phyloP scores from a whole-genome alignment of 441 rosid genomes.

The Flueggea neowawraea region DNA sequence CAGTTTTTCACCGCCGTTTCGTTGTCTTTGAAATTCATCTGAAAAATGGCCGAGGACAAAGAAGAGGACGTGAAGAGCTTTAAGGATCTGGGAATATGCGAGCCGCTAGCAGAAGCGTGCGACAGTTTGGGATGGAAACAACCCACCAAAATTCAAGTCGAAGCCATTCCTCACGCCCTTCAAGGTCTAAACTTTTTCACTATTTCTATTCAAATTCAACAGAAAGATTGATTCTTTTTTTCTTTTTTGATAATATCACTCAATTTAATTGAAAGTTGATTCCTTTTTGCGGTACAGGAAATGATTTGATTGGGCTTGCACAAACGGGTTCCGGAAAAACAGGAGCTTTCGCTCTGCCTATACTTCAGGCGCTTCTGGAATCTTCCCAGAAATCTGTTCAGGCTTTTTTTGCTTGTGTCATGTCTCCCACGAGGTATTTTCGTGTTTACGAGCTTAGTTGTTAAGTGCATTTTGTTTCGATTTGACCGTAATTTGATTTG shows the following conservation, averaged over 20 bases:
- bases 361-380: slow-evolving; percentile 74
- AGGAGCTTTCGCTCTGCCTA: slow-evolving; percentile 95
- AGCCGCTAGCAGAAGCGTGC: slow-evolving; percentile 71
- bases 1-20: neutral
- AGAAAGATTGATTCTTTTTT: neutral
- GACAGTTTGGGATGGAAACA: slow-evolving; percentile 68
- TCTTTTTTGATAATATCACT: no score
- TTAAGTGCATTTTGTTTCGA: neutral
- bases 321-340: slow-evolving; percentile 98
- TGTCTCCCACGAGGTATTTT: slow-evolving; percentile 85
- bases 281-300: slow-evolving; percentile 35
- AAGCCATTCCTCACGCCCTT: slow-evolving; percentile 83
- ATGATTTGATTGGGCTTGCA: slow-evolving; percentile 92
- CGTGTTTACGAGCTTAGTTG: neutral
- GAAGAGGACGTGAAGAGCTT: slow-evolving; percentile 62
- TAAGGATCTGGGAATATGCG: slow-evolving; percentile 69
- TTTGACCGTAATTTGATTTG: neutral
- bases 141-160: slow-evolving; percentile 82
- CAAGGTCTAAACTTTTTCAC: slow-evolving; percentile 39
- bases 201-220: neutral
- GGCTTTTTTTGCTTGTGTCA: slow-evolving; percentile 87
- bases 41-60: slow-evolving; percentile 25
- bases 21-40: no score
- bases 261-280: no score
- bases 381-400: slow-evolving; percentile 57